A percentile compares a stretch with the other conserved stretches of the same genome.
phyloP scores from a whole-genome alignment of 2,329 filamentous ascomycete genomes.

The Aspergillus sp. region DNA sequence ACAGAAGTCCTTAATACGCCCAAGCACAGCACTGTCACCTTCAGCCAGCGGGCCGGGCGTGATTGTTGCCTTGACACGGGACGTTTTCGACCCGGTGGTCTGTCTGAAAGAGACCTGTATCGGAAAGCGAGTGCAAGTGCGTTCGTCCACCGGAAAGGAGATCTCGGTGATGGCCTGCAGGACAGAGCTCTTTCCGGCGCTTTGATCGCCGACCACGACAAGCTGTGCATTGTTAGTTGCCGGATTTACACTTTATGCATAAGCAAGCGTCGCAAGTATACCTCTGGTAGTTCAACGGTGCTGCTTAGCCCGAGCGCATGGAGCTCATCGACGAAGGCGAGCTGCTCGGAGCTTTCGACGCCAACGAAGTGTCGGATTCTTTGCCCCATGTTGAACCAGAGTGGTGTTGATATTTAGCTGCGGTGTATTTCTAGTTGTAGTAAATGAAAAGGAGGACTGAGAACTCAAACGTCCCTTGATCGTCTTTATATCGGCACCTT shows the following conservation, averaged over 20 bases:
- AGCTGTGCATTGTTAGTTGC: background rate
- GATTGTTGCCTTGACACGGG: background rate
- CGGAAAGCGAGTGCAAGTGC: conserved; percentile 8
- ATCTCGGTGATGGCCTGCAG: conserved; percentile 10
- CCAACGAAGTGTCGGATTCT: conserved; percentile 37
- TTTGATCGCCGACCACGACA: conserved; percentile 4
- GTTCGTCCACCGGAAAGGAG: conserved; percentile 2
- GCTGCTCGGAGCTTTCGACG: conserved; percentile 51
- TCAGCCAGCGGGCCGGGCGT: background rate
- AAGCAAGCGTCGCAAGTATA: background rate
- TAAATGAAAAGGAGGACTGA: too few relatives aligned
- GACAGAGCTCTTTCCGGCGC: conserved; percentile 13
- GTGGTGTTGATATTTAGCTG: too few relatives aligned
- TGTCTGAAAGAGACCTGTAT: conserved; percentile 10
- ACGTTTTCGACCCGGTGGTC: background rate
- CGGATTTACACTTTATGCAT: background rate
- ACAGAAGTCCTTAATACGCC: background rate
- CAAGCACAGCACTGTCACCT: background rate
- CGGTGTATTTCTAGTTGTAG: too few relatives aligned
- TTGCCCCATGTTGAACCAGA: background rate
- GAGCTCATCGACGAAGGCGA: conserved; percentile 19
- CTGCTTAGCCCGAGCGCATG: conserved; percentile 17
- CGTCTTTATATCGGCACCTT: too few relatives aligned
- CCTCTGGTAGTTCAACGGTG: conserved; percentile 18
- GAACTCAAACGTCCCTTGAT: too few relatives aligned